Evolutionary conservation across 1,284 basidiomycete genomes (phyloP).

Genomic region (Pisolithus thermaeus): DNA sequence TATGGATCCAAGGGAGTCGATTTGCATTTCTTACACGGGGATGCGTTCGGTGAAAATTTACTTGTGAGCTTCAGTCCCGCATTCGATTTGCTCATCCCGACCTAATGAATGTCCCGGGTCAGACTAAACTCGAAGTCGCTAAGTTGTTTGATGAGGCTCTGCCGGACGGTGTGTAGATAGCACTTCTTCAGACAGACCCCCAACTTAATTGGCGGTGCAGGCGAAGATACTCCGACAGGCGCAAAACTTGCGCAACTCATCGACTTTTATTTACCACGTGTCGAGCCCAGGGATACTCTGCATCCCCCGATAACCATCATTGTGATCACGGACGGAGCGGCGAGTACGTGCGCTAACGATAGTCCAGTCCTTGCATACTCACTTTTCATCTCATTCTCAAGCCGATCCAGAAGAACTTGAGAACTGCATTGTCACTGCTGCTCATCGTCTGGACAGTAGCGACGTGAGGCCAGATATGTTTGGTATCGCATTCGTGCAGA

Average conservation of each 20-base stretch:
- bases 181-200: neutral
- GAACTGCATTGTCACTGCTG: conserved; percentile 41
- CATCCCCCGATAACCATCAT: conserved; percentile 41
- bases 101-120: neutral
- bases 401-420: conserved; percentile 44
- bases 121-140: conserved; percentile 21
- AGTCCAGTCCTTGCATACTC: neutral
- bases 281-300: conserved; percentile 28
- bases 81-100: neutral
- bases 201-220: conserved; percentile 12
- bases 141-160: conserved; percentile 26
- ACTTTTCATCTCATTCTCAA: conserved; percentile 16
- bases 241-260: conserved; percentile 35
- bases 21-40: conserved; percentile 40
- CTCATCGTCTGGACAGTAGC: conserved; percentile 40
- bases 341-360: conserved; percentile 30
- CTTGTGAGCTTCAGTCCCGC: conserved; percentile 18
- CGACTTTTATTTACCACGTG: conserved; percentile 32
- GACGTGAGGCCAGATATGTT: conserved; percentile 33
- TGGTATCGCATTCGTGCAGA: conserved; percentile 50
- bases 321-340: conserved; percentile 46
- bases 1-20: conserved; percentile 39
- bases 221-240: conserved; percentile 41
- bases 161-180: conserved; percentile 24
- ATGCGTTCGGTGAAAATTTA: conserved; percentile 28